Evolutionary conservation across 75 land plant genomes (phyloP).

Genomic region (Selaginella tamariscina): DNA sequence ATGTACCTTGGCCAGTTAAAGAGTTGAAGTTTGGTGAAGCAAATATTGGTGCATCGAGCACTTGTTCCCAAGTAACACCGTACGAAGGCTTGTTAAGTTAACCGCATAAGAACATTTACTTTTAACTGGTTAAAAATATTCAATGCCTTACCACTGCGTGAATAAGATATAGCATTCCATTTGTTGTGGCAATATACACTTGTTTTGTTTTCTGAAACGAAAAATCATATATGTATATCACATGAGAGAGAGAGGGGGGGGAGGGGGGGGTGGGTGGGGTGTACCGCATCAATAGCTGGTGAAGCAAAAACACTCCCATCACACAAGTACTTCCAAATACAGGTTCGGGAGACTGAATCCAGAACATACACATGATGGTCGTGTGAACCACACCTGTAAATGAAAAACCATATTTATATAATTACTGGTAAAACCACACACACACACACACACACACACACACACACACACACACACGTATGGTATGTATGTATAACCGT

Average conservation of each 20-base stretch:
- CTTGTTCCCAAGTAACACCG: conserved; percentile 33
- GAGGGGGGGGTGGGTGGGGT: background rate
- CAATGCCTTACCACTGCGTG: background rate
- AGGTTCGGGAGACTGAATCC: conserved; percentile 34
- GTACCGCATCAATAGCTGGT: conserved; percentile 50
- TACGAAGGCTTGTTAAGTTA: conserved; percentile 4
- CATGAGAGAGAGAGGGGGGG: background rate
- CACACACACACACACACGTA: too few species aligned
- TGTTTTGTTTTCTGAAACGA: conserved; percentile 26
- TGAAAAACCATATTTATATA: too few species aligned
- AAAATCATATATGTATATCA: background rate
- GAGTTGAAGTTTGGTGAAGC: conserved; percentile 42
- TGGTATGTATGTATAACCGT: too few species aligned
- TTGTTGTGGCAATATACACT: conserved; percentile 61
- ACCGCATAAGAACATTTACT: conserved; percentile 1
- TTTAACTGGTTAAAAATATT: too few species aligned
- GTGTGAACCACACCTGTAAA: conserved; percentile 83
- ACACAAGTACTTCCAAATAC: conserved; percentile 48
- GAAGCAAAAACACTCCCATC: conserved; percentile 69
- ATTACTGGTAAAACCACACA: background rate
- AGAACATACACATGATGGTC: conserved; percentile 69
- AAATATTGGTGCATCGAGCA: conserved; percentile 53
- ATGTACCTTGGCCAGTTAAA: conserved; percentile 41
- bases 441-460: background rate
- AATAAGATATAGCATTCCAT: conserved; percentile 40